These are phyloP conservation scores for Volvariella volvacea DNA, from an alignment of 1,284 basidiomycete species.

Conservation along the genomic window DNA sequence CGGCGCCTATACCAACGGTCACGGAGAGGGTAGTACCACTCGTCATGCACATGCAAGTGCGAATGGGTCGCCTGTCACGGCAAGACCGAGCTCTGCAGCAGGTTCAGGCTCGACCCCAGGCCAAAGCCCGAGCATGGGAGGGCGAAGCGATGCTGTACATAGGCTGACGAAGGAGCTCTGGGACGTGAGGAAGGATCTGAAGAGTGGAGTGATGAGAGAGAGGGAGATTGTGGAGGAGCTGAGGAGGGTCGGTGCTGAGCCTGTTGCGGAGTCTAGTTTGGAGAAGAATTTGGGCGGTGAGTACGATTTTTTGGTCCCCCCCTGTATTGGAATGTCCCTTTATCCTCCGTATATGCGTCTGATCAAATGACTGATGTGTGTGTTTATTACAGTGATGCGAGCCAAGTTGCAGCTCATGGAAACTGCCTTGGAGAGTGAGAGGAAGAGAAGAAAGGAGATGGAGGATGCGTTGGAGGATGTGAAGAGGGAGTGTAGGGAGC, in stretches of 20 bases:
- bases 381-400: not conserved
- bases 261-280: constrained; percentile 7
- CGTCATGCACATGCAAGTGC: too few species aligned
- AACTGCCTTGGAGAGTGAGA: constrained; percentile 24
- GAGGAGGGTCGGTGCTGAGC: constrained; percentile 13
- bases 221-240: constrained; percentile 22
- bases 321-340: too few species aligned
- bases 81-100: not conserved
- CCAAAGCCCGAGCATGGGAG: too few species aligned
- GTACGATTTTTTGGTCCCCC: not conserved
- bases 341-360: too few species aligned
- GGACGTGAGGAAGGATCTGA: constrained; percentile 26
- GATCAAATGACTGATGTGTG: too few species aligned
- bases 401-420: constrained; percentile 12
- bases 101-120: not conserved
- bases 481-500: constrained; percentile 31
- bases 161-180: constrained; percentile 25
- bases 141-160: constrained; percentile 8
- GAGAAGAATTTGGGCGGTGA: not conserved
- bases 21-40: too few species aligned
- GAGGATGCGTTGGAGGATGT: constrained; percentile 32
- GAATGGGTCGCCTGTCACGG: too few species aligned
- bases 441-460: constrained; percentile 22
- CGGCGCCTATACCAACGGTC: too few species aligned
- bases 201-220: constrained; percentile 25